Percentiles rank a stretch among this genome's conserved stretches.
These are phyloP conservation scores for Pichia californica DNA, from an alignment of 805 yeast genomes.

Conservation along the genomic window DNA sequence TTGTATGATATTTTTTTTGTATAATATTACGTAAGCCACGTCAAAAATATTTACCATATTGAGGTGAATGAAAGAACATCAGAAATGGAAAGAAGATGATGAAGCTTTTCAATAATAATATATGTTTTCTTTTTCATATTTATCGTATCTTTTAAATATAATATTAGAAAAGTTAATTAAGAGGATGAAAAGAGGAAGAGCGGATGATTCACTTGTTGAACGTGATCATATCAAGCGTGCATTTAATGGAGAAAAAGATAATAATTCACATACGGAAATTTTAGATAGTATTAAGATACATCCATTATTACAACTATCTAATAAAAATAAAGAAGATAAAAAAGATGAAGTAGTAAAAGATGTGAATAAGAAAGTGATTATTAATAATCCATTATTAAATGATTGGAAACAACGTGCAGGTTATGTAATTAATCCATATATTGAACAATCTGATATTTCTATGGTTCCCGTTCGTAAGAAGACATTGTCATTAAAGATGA, in stretches of 20 bases:
- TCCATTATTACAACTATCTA: conserved; percentile 21
- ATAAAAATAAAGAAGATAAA: background rate
- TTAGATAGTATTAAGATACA: conserved; percentile 24
- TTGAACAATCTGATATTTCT: conserved; percentile 25
- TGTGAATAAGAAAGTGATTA: background rate
- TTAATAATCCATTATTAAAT: conserved; percentile 18
- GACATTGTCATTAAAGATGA: conserved; percentile 45
- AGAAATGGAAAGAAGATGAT: no score
- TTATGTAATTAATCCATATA: conserved; percentile 28
- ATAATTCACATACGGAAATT: conserved; percentile 7
- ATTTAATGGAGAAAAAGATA: background rate
- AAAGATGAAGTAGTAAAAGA: background rate
- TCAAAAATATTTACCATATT: no score
- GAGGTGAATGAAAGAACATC: no score
- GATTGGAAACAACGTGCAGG: conserved; percentile 22
- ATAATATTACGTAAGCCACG: no score
- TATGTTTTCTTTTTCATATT: no score
- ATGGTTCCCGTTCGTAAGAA: conserved; percentile 16
- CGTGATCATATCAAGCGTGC: background rate
- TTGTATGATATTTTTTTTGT: no score
- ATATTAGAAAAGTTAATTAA: no score
- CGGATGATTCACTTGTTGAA: no score
- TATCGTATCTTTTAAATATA: no score
- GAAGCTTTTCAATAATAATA: no score
- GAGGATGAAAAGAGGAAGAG: no score